A percentile compares a stretch with the other conserved stretches of the same genome.
Evolutionary conservation across 768 basidiomycete genomes (phyloP).

Genomic region (Russula virescens): DNA sequence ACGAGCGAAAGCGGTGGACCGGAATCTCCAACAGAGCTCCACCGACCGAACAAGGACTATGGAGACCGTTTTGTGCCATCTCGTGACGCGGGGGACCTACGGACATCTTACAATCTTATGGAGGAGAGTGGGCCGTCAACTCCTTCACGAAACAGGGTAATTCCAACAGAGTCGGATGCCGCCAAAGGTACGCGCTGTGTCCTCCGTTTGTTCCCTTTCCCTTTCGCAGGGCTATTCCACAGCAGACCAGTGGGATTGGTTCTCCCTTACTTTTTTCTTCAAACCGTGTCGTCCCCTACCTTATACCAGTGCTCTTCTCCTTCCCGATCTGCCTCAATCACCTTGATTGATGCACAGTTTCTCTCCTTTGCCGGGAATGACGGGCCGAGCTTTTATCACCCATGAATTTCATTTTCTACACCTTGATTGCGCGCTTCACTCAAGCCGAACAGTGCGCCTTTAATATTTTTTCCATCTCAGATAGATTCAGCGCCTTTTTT

Average conservation of each 20-base stretch:
- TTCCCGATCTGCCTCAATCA: not conserved
- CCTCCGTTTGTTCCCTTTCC: not conserved
- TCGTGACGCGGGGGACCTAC: constrained; percentile 53
- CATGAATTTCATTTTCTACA: not conserved
- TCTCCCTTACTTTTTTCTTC: not conserved
- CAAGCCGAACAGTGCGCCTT: too few species aligned
- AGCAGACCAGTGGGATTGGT: not conserved
- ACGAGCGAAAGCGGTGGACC: constrained; percentile 51
- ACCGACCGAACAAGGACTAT: constrained; percentile 31
- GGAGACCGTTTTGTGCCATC: constrained; percentile 61
- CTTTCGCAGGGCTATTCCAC: not conserved
- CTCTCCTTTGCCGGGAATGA: not conserved
- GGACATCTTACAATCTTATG: constrained; percentile 57
- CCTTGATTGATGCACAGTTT: not conserved
- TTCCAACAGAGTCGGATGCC: constrained; percentile 41
- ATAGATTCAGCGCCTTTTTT: not conserved
- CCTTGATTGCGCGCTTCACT: not conserved
- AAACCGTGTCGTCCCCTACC: not conserved
- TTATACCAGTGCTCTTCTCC: not conserved
- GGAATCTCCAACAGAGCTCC: constrained; percentile 34
- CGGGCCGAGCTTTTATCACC: not conserved
- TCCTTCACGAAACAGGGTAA: constrained; percentile 37
- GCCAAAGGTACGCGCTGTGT: constrained; percentile 34
- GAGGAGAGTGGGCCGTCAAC: constrained; percentile 39
- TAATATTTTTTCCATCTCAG: not conserved